phyloP scores from a whole-genome alignment of 208 protist genomes.

The Trypanosoma platydactyli region DNA sequence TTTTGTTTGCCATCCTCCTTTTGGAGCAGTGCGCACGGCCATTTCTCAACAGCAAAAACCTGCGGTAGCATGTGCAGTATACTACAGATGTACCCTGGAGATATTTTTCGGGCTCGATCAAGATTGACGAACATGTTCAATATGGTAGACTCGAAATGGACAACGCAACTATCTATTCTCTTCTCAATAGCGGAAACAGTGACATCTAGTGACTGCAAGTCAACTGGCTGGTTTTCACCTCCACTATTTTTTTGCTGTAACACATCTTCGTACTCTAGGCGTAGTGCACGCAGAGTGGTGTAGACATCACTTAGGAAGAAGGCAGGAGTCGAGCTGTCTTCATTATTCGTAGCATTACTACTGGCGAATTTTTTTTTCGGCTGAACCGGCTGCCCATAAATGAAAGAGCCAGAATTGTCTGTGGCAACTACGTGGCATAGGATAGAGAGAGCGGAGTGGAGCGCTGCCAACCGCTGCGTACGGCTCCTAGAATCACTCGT shows the following conservation, averaged over 20 bases:
- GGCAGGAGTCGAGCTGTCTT: not conserved
- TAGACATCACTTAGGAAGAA: slow-evolving; percentile 30
- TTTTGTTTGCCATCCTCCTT: slow-evolving; percentile 1
- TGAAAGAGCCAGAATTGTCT: slow-evolving; percentile 39
- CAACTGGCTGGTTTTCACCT: slow-evolving; percentile 5
- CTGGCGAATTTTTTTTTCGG: not conserved
- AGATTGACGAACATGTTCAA: slow-evolving; percentile 23
- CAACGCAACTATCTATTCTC: slow-evolving; percentile 19
- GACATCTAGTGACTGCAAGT: not conserved
- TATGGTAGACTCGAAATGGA: slow-evolving; percentile 21
- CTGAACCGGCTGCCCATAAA: slow-evolving; percentile 7
- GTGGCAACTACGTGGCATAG: slow-evolving; percentile 48
- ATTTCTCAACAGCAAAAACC: slow-evolving; percentile 36
- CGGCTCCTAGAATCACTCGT: not conserved
- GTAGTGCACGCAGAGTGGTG: slow-evolving; percentile 25
- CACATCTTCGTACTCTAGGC: slow-evolving; percentile 30
- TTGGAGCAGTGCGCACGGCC: slow-evolving; percentile 45
- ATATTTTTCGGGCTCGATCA: slow-evolving; percentile 10
- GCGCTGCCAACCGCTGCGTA: slow-evolving; percentile 9
- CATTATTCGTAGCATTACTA: not conserved
- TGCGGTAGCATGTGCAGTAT: slow-evolving; percentile 23
- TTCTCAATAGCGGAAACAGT: slow-evolving; percentile 2
- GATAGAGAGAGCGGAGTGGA: slow-evolving; percentile 52
- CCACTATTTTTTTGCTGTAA: slow-evolving; percentile 8
- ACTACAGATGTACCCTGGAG: slow-evolving; percentile 27